Evolutionary conservation across 2,329 filamentous ascomycete species (phyloP).

Genomic region (Trichophyton mentagrophytes): DNA sequence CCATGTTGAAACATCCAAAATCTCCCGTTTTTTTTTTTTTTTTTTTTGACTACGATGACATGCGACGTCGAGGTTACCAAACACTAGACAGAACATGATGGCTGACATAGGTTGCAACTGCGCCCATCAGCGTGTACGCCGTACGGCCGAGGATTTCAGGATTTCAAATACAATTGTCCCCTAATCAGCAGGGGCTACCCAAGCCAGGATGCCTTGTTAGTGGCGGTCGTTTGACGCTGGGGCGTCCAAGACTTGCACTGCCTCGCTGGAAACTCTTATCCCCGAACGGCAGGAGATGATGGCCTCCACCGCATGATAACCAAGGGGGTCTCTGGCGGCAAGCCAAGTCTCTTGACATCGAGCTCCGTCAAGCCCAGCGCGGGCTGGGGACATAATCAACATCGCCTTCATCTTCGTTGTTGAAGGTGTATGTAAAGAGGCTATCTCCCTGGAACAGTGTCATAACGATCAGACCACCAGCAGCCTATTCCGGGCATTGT

Average conservation of each 20-base stretch:
- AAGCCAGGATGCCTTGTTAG: not conserved
- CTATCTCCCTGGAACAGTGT: not conserved
- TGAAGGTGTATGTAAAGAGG: slow-evolving; percentile 1
- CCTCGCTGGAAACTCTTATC: slow-evolving; percentile 4
- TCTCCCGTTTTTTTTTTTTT: not conserved
- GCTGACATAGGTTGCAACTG: not conserved
- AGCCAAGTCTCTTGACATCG: not conserved
- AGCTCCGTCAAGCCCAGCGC: not conserved
- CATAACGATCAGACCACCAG: not conserved
- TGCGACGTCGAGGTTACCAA: not conserved
- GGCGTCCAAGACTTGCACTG: slow-evolving; percentile 5
- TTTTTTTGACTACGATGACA: not conserved
- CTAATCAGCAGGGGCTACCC: not conserved
- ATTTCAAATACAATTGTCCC: not conserved
- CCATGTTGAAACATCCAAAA: not conserved
- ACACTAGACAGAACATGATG: not conserved
- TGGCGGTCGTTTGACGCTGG: slow-evolving; percentile 3
- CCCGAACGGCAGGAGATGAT: slow-evolving; percentile 2
- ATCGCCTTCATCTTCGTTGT: not conserved
- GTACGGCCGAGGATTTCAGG: not conserved
- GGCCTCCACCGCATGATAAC: not conserved
- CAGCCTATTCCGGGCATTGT: not conserved
- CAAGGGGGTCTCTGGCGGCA: not conserved
- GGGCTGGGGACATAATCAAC: not conserved
- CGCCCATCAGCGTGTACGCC: not conserved